A percentile compares a stretch with the other conserved stretches of the same genome.
phyloP scores from a whole-genome alignment of 495 filamentous ascomycete genomes.

The Opeltia flavorubescens region DNA sequence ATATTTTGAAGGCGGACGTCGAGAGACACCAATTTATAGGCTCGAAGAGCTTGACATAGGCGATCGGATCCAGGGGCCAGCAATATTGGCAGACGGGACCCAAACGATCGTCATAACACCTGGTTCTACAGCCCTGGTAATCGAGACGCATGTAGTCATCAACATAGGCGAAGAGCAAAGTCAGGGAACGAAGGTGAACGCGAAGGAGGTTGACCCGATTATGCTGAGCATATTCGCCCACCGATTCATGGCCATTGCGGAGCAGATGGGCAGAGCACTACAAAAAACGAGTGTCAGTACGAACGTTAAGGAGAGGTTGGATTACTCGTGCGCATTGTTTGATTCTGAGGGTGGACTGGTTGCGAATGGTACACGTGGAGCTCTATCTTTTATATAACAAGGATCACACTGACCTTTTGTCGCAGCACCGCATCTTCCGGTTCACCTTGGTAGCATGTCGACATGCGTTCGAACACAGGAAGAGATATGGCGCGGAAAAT shows the following conservation, averaged over 20 bases:
- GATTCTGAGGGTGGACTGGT: slow-evolving; percentile 83
- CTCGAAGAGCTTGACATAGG: slow-evolving; percentile 64
- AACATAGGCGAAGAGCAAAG: slow-evolving; percentile 41
- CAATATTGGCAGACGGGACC: slow-evolving; percentile 85
- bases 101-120: slow-evolving; percentile 93
- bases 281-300: slow-evolving; percentile 97
- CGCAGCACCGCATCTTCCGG: slow-evolving; percentile 73
- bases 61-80: slow-evolving; percentile 69
- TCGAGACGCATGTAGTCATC: slow-evolving; percentile 53
- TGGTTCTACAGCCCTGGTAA: slow-evolving; percentile 55
- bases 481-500: slow-evolving; percentile 78
- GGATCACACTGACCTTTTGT: too few species aligned
- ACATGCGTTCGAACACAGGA: slow-evolving; percentile 90
- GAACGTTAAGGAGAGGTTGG: slow-evolving; percentile 93
- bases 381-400: background rate
- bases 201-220: slow-evolving; percentile 56
- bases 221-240: slow-evolving; percentile 93
- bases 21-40: slow-evolving; percentile 75
- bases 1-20: slow-evolving; percentile 52
- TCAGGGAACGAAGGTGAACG: slow-evolving; percentile 30
- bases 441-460: slow-evolving; percentile 88
- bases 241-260: slow-evolving; percentile 96
- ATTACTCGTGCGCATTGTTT: slow-evolving; percentile 94
- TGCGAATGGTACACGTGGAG: slow-evolving; percentile 65
- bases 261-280: slow-evolving; percentile 91